Percentiles rank a stretch among this genome's conserved stretches.
Conservation (phyloP, 352 stramenopile genomes). For the Pythium vanterpoolii region DNA sequence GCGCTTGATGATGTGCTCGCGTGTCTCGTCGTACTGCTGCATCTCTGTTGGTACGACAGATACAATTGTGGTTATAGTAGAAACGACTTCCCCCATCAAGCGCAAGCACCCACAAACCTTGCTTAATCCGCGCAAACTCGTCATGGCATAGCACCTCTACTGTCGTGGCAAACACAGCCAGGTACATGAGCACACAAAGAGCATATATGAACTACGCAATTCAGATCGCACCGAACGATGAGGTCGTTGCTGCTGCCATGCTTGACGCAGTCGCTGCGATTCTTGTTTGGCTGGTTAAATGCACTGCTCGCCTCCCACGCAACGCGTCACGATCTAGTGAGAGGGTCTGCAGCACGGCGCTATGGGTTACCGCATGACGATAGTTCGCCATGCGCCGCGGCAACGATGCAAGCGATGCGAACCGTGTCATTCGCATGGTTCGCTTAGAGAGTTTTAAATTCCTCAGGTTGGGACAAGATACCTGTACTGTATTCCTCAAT, state of each 20-base stretch:
- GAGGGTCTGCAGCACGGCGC: no score
- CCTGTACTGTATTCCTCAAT: not conserved
- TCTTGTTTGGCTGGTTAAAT: not conserved
- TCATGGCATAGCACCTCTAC: no score
- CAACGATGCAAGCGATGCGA: not conserved
- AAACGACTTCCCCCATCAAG: no score
- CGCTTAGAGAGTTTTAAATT: not conserved
- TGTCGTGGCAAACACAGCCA: no score
- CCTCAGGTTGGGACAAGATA: no score
- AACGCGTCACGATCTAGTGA: not conserved
- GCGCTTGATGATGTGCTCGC: conserved; percentile 94
- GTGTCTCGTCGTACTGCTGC: conserved; percentile 89
- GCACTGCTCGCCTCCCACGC: not conserved
- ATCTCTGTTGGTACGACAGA: conserved; percentile 70
- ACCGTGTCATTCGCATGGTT: not conserved
- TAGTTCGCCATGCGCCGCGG: not conserved
- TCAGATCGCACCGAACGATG: not conserved
- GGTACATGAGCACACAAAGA: no score
- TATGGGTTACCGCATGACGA: no score
- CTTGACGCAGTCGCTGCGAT: not conserved
- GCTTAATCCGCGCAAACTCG: conserved; percentile 31
- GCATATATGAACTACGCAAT: not conserved
- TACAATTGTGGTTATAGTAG: not conserved
- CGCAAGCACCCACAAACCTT: conserved; percentile 10
- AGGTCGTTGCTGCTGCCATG: not conserved